Evolutionary conservation across 257 asterid genomes (phyloP), one percentile per base, ranked within the genome.

Genomic region (Plectranthus barbatus): DNA sequence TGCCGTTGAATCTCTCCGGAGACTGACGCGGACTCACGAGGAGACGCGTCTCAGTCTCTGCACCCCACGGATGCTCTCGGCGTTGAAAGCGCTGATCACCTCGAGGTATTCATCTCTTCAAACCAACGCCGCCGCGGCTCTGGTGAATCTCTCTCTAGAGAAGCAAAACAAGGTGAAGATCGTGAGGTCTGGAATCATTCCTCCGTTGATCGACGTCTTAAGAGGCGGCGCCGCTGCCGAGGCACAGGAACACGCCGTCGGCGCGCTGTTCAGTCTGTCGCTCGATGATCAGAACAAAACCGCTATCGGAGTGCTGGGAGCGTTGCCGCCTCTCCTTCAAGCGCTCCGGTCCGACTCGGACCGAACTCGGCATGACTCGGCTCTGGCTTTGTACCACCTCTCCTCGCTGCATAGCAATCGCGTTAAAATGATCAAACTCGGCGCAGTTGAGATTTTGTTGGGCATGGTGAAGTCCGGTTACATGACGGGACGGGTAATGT

Each of bases 221-320:
- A 72, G 75, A 20, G 79, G 80, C 13, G 97, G 97, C 21, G 74
- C 63, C 61, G 63, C 75, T 0, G 99, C n/a, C n/a, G n/a, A 93
- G 14, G 73, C 97, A 45, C 94, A 72, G 71, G 99, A 93, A 61
- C 97, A 93, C n/a, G 97, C 95, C 0, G 99, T 95, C 5, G 96
- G 97, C 1, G 97, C 85, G 4, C 76, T 93, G 64, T 93, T 93
- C 76, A 90, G 99, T 52, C 61, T 93, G 48, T 92, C 99, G 0
- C 86, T 90, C 4, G 96, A 93, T 45, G 87, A 85, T 62, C 88
- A 82, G 72, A 93, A 90, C 76, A 90, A 85, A 71, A 87, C 92
- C 0, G 99, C 99, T 0, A 79, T 93, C 24, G 97, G 99, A 2
- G 99, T 90, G 1, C 57, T 93, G n/a, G 99, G 99, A 17, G 97